A percentile compares a stretch with the other conserved stretches of the same genome.
Evolutionary conservation across 78 protist species (phyloP).

Genomic region (Chrysochromulina parva): DNA sequence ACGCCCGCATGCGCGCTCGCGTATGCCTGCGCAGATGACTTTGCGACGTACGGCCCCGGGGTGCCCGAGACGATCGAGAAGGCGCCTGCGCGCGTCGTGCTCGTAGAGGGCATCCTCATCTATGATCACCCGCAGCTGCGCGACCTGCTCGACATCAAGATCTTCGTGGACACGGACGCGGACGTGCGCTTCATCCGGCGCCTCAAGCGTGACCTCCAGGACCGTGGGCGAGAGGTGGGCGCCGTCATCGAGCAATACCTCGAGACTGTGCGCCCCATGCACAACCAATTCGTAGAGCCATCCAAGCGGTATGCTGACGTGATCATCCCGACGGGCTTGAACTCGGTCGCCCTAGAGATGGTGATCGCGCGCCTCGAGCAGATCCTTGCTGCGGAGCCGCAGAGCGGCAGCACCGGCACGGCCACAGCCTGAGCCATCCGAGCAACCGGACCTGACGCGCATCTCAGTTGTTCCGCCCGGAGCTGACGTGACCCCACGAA

Average conservation of each 20-base stretch:
- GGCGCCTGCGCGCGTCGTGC: neutral
- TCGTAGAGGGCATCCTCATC: slow-evolving; percentile 51
- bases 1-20: too few species aligned
- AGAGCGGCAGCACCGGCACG: too few species aligned
- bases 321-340: slow-evolving; percentile 10
- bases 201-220: neutral
- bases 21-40: neutral
- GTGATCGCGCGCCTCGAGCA: neutral
- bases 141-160: slow-evolving; percentile 31
- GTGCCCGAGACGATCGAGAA: neutral
- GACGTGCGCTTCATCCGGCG: slow-evolving; percentile 23
- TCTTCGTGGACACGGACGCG: slow-evolving; percentile 44
- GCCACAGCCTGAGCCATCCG: too few species aligned
- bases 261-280: slow-evolving; percentile 21
- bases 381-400: neutral
- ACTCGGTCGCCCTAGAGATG: slow-evolving; percentile 10
- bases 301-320: neutral
- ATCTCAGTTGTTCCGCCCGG: too few species aligned
- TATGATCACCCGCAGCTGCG: neutral
- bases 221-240: neutral
- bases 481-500: too few species aligned
- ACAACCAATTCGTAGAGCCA: neutral
- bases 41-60: neutral
- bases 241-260: neutral
- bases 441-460: too few species aligned